Base-by-base conservation (phyloP, 225 moss, liverwort and hornwort species). In the Neckera pumila region DNA sequence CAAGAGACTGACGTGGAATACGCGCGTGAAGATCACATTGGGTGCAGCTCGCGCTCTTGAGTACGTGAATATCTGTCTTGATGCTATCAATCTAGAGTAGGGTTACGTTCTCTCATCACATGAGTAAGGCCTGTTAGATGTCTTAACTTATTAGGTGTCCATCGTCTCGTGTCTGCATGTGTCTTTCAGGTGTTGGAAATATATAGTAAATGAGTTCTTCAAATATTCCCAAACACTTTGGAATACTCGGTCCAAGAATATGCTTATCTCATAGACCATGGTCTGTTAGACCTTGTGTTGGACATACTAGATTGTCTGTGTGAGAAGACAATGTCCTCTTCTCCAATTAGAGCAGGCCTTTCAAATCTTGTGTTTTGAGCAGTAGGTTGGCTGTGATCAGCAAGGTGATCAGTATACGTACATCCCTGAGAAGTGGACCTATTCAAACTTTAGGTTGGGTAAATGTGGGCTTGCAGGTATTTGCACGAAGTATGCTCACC, bases 401-500 rank as follows among this genome's bases (percentile, higher is more conserved):
- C 79, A 40, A 58, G 58, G 40, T 58, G 18, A 59, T 85, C 23
- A 82, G 34, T 43, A 51, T 43, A 43, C 20, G n/a, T 53, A n/a
- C 31, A 66, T 61, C 17, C 79, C 43, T 85, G 76, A 77, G 61
- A 83, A 85, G 49, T 42, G n/a, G 40, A 71, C 31, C 36, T 77
- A 63, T 27, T 81, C 18, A 64, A 76, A 56, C 70, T 58, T 84
- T 43, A 12, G 42, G 49, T 71, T 62, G 74, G 72, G 45, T 85
- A 19, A 43, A 64, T 88, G 45, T 83, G 76, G 65, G 25, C 23
- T 60, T 89, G 73, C 90, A 96, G 96, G 78, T 96, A 96, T 87
- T 85, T 96, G 91, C 96, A 96, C 83, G 96, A 95, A 93, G 89
- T 91, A 27, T 95, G 93, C 88, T 89, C 91, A 40, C 94, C 95